Percentiles rank a stretch among this genome's conserved stretches.
Conservation (phyloP, 2,329 filamentous ascomycete genomes). For the Pseudogymnoascus sp. region DNA sequence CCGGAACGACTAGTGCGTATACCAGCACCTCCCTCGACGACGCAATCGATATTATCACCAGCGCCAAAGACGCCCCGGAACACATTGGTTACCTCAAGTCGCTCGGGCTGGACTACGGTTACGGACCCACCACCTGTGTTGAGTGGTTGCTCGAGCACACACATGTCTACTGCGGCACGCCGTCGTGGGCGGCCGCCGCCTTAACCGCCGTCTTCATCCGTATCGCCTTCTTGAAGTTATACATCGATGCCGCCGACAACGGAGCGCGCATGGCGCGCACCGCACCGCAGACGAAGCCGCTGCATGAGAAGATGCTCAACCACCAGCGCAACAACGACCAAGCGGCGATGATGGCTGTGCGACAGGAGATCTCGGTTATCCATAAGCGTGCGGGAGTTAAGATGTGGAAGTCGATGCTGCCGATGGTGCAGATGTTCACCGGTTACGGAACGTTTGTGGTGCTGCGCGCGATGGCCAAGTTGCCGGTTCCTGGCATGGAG, state of each 20-base stretch:
- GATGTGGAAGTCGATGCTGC: constrained; percentile 43
- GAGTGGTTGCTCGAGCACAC: constrained; percentile 76
- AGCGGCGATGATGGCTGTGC: constrained; percentile 38
- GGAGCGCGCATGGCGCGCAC: constrained; percentile 56
- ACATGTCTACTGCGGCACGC: constrained; percentile 66
- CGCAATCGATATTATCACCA: constrained; percentile 18
- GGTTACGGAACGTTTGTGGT: constrained; percentile 77
- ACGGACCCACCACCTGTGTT: constrained; percentile 66
- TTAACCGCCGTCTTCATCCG: constrained; percentile 61
- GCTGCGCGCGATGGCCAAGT: constrained; percentile 61
- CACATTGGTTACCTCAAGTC: constrained; percentile 75
- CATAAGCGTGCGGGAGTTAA: constrained; percentile 50
- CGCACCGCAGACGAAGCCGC: constrained; percentile 48
- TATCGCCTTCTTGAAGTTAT: constrained; percentile 57
- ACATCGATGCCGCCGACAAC: constrained; percentile 54
- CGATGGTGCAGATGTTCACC: constrained; percentile 60
- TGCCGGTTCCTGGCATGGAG: constrained; percentile 77
- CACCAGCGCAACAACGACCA: constrained; percentile 37
- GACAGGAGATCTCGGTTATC: constrained; percentile 43
- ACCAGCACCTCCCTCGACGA: constrained; percentile 19
- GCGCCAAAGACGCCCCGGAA: constrained; percentile 37
- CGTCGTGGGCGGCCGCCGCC: constrained; percentile 77
- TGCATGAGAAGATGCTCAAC: constrained; percentile 48
- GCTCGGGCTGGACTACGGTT: constrained; percentile 83
- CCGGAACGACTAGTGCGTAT: neutral